Base-by-base conservation (phyloP, 2,329 filamentous ascomycete species). In the Bisporella sp. region DNA sequence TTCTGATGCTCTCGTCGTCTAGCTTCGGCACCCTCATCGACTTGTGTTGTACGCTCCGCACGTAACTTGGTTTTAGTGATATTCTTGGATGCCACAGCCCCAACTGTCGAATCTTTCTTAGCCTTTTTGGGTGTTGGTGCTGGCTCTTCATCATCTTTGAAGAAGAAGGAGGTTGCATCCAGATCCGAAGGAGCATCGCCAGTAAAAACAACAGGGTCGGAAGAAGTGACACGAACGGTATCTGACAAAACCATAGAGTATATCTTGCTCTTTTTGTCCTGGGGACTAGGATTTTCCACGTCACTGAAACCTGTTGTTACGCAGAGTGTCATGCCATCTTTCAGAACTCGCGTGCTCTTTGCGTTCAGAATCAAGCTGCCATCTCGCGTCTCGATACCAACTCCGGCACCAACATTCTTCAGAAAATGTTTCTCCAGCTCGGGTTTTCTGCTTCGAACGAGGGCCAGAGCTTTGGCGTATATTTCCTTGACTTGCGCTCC, bases 141-240 rank as follows among this genome's bases (percentile, higher is more conserved):
- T 56, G 89, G 82, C 59, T 95, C 88, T 64, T 95, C 89, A 54
- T 96, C 90, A 59, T 97, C 92, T 65, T 96, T 95, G 75, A 99
- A 99, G 72, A 96, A 97, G 75, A 99, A 99, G 0, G 92, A 96
- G 39, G 92, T 92, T 4, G 90, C 90, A 62, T 97, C 93, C 52
- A 95, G 81, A 64, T 96, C 92, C 31, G 88, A 87, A 2, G 91
- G 84, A 0, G 92, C 91, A 65, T 96, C 91, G 52, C 89, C 90
- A 13, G 93, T 99, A 71, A 99, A 97, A 31, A 96, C 83, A 32
- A 90, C 85, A 1, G 86, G 80, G 46, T 95, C 89, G n/a, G 72
- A 72, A 5, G 80, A 75, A 8, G 86, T 88, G 46, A 96, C 89
- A 60, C 93, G 89, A 42, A 99, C 85, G 0, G 95, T 99, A 69